Evolutionary conservation across 164 flowering plant genomes (phyloP).

Genomic region (Taxillus chinensis): DNA sequence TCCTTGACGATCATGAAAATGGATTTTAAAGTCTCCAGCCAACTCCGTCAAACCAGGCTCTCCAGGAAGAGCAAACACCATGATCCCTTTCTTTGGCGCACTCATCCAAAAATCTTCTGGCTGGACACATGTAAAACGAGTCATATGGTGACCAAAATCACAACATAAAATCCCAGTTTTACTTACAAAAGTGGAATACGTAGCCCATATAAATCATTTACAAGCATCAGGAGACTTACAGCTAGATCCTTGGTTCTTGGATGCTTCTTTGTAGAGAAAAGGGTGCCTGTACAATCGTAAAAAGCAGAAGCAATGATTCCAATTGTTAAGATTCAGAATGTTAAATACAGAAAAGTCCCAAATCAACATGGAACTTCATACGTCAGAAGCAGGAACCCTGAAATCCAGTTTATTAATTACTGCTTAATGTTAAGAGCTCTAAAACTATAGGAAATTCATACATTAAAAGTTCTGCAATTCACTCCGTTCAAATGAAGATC

Average conservation of each 20-base stretch:
- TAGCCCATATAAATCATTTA: not conserved
- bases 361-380: too few relatives aligned
- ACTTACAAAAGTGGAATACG: not conserved
- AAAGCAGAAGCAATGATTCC: not conserved
- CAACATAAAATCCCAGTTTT: not conserved
- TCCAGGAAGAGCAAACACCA: constrained; percentile 97
- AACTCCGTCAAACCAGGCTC: constrained; percentile 91
- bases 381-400: too few relatives aligned
- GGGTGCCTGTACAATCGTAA: constrained; percentile 41
- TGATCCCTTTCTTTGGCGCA: constrained; percentile 92
- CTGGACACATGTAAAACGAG: constrained; percentile 26
- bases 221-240: constrained; percentile 28
- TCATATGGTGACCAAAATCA: not conserved
- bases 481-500: not conserved
- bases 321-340: too few relatives aligned
- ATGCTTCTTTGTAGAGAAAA: constrained; percentile 83
- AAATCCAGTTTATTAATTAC: too few relatives aligned
- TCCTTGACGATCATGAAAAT: constrained; percentile 95
- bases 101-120: constrained; percentile 92
- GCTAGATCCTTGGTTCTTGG: constrained; percentile 81
- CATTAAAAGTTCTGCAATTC: not conserved
- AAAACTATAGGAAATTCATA: not conserved
- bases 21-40: constrained; percentile 86
- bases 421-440: too few relatives aligned
- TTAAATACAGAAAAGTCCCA: too few relatives aligned